Base-by-base conservation (phyloP, 2,329 filamentous ascomycete genomes). In the Aspergillus quadrilineatus region DNA sequence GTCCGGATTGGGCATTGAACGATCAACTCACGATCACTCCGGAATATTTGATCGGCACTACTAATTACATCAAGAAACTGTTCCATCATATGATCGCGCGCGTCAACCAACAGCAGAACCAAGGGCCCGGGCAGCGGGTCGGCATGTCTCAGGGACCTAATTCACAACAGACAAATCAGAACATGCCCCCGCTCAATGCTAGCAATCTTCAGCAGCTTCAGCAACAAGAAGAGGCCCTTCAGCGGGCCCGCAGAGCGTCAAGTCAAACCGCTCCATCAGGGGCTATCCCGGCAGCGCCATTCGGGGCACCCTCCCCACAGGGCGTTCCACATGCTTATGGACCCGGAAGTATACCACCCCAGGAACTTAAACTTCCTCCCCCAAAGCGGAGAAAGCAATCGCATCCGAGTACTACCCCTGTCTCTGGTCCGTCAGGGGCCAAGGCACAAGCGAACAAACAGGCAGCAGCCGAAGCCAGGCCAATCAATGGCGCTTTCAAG, bases 241-340 rank as follows among this genome's bases (percentile, higher is more conserved):
- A 75, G 52, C 69, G 68, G 42, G 72, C 75, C 39, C 71, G 68
- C 42, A 68, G 73, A 39, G 68, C 66, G 17, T 73, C 75, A 28
- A 73, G 68, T 53, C 75, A 73, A 46, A 70, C 76, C 44, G 69
- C 66, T 46, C 69, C 66, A 15, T 79, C 81, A 46, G 73, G 75
- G 44, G 76, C 80, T 37, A 72, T 77, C 7, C 72, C 79, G n/a
- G 76, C 81, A 41, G 78, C 82, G 30, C 82, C 82, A 9, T 83
- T 83, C 50, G 77, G 79, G 52, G 78, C 76, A 14, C 75, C 78
- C 28, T 82, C 81, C 47, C 83, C 83, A 14, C 78, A 81, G 53
- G 83, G 84, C 26, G 77, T 84, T 55, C 83, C 84, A 7, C 79
- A 80, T 58, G 82, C 81, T 50, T 82, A 84, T 55, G 77, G 76